Conservation (phyloP, 1,284 basidiomycete genomes). For the Sutorius eximius region DNA sequence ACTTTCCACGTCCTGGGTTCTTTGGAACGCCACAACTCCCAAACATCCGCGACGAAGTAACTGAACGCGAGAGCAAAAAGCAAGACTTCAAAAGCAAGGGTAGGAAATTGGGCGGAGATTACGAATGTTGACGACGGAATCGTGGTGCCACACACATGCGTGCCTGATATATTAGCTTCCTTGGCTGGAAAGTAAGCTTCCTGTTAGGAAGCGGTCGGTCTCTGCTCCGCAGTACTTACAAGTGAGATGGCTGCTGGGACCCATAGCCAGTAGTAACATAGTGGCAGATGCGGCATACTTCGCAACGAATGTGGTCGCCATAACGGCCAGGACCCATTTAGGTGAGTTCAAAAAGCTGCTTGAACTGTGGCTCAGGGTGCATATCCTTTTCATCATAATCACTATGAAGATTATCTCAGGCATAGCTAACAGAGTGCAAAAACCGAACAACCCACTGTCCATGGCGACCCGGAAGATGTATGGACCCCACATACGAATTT, state of each 20-base stretch:
- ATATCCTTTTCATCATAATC: conserved; percentile 24
- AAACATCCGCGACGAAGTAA: conserved; percentile 7
- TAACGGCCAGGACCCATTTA: conserved; percentile 5
- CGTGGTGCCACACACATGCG: conserved; percentile 2
- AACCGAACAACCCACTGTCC: conserved; percentile 14
- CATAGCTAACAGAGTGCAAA: neutral
- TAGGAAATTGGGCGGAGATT: conserved; percentile 2
- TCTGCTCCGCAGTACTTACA: neutral
- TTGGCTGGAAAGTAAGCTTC: neutral
- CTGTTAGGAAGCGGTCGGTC: neutral
- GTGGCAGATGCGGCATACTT: conserved; percentile 6
- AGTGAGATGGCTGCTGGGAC: conserved; percentile 8
- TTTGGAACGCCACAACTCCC: neutral
- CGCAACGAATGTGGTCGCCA: conserved; percentile 9
- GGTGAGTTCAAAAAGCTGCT: conserved; percentile 7
- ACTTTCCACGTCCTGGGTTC: neutral
- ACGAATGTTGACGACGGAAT: neutral
- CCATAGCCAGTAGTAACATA: conserved; percentile 12
- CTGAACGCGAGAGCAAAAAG: conserved; percentile 15
- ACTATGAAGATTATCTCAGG: conserved; percentile 7
- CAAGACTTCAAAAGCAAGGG: conserved; percentile 15
- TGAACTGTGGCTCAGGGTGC: conserved; percentile 6
- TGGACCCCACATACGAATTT: conserved; percentile 17
- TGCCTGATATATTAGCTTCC: neutral
- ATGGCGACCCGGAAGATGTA: conserved; percentile 18